Conservation (phyloP, 2,329 filamentous ascomycete genomes). For the Drechslerella stenobrocha region DNA sequence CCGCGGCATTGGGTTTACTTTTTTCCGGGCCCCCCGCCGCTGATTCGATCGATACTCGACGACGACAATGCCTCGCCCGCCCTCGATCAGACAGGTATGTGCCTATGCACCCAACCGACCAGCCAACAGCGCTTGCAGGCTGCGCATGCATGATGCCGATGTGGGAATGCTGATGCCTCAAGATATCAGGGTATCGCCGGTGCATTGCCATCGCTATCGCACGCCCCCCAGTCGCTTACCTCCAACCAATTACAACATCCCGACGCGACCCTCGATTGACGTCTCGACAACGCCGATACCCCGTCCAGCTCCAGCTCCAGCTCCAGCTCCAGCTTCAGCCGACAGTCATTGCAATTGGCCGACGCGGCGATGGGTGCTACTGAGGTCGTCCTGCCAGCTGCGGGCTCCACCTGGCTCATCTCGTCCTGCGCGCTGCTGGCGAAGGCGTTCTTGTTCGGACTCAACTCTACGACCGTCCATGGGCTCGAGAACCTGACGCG, state of each 20-base stretch:
- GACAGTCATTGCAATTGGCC: not conserved
- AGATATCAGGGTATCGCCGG: too few relatives aligned
- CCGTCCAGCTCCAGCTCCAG: not conserved
- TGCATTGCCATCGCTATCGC: too few relatives aligned
- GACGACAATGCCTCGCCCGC: not conserved
- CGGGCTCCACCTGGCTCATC: constrained; percentile 70
- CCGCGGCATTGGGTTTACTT: constrained; percentile 33
- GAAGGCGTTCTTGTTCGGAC: constrained; percentile 71
- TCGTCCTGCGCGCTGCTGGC: constrained; percentile 71
- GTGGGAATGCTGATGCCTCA: too few relatives aligned
- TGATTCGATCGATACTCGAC: too few relatives aligned
- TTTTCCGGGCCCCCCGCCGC: constrained; percentile 23
- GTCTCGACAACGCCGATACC: not conserved
- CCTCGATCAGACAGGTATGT: too few relatives aligned
- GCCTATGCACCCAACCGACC: constrained; percentile 5
- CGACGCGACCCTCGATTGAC: too few relatives aligned
- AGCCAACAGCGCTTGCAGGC: constrained; percentile 24
- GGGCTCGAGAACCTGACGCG: constrained; percentile 76
- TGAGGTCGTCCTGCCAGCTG: constrained; percentile 25
- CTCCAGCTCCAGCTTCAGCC: not conserved
- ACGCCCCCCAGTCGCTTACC: not conserved
- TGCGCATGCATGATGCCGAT: not conserved
- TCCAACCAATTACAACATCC: not conserved
- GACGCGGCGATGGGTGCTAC: constrained; percentile 13
- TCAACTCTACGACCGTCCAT: constrained; percentile 74